Evolutionary conservation across 495 filamentous ascomycete genomes (phyloP), one percentile per base, ranked within the genome.

Genomic region (Podospora pseudoanserina): DNA sequence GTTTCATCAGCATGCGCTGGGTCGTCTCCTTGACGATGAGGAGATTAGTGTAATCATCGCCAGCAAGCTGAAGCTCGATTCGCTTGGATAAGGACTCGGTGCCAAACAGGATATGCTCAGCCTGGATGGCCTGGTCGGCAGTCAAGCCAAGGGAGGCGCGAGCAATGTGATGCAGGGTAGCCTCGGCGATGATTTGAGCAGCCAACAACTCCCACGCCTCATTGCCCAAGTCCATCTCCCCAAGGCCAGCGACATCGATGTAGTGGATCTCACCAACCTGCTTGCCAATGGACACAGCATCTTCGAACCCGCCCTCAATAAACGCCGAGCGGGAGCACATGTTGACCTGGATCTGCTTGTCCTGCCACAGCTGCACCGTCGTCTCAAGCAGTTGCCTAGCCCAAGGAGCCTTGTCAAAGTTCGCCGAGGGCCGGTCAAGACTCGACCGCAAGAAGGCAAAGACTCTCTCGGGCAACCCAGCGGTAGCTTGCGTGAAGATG

Each of bases 91-190:
- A 19, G 16, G 7, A 13, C 1, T 65, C 67, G 1, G 54, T 55
- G 16, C 32, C 65, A 23, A 49, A 49, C 1, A 71, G 6, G 19
- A 74, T 63, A 20, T 67, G 68, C 56, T 70, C 68, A 7, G 68
- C 64, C 19, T 72, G 66, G 2, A 61, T 56, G 4, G 73, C 70
- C 26, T 69, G 59, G 4, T 30, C 54, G 5, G 30, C 16, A 13
- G 18, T 63, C 26, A 74, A 18, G 3, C 58, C 59, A 5, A 74
- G 20, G 1, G 66, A 28, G 5, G 65, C 64, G 15, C 68, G 60
- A 11, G 73, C 60, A 16, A 55, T 65, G 59, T 74, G 73, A 49
- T 71, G 70, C 15, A 74, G 27, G 34, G 69, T 69, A 11, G 60
- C 44, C 61, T 73, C 71, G 2, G 64, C n/a, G 3, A 67, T 44